phyloP scores from a whole-genome alignment of 2,329 filamentous ascomycete genomes.

The Akanthomyces uredinophilus region DNA sequence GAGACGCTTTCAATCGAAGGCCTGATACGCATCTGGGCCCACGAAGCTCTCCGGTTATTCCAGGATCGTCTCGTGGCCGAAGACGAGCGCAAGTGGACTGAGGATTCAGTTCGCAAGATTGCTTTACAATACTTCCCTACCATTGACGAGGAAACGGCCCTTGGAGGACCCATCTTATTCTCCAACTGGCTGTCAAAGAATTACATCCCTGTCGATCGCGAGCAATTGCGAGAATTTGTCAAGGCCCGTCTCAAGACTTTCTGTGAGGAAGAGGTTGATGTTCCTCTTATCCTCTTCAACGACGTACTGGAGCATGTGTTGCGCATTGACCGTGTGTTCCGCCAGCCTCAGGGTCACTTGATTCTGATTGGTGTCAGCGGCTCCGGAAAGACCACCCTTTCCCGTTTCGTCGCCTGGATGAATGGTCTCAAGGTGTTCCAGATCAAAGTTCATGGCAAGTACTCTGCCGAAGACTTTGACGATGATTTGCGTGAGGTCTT shows the following conservation, averaged over 20 bases:
- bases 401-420: slow-evolving; percentile 99
- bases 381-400: slow-evolving; percentile 96
- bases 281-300: slow-evolving; percentile 97
- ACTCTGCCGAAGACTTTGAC: slow-evolving; percentile 97
- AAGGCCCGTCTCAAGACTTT: slow-evolving; percentile 96
- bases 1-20: slow-evolving; percentile 86
- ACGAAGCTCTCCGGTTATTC: slow-evolving; percentile 93
- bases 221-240: slow-evolving; percentile 92
- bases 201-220: slow-evolving; percentile 93
- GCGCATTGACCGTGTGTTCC: slow-evolving; percentile 96
- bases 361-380: slow-evolving; percentile 98
- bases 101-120: slow-evolving; percentile 78
- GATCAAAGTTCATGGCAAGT: slow-evolving; percentile 99
- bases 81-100: slow-evolving; percentile 92
- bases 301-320: slow-evolving; percentile 97
- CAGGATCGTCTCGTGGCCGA: slow-evolving; percentile 94
- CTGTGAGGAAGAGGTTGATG: slow-evolving; percentile 98
- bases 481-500: slow-evolving; percentile 94
- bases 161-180: slow-evolving; percentile 91
- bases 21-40: slow-evolving; percentile 93
- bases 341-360: slow-evolving; percentile 95
- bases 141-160: slow-evolving; percentile 83
- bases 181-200: slow-evolving; percentile 99
- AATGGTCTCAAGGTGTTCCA: slow-evolving; percentile 98
- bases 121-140: slow-evolving; percentile 90